A percentile compares a stretch with the other conserved stretches of the same genome.
Conservation (phyloP, 805 yeast species). For the Schwanniomyces vanrijiae region DNA sequence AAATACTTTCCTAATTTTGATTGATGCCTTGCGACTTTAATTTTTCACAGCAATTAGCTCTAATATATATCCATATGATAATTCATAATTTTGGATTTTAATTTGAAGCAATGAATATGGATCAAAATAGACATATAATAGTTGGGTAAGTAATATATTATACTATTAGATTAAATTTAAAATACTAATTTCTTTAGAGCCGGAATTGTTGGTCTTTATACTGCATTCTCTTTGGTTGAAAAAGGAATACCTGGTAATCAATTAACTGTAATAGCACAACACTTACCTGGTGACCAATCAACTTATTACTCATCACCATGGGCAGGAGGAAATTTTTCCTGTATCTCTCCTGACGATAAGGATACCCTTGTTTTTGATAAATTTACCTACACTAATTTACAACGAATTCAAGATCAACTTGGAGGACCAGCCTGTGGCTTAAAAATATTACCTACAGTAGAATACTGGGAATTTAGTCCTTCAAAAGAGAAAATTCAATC, state of each 20-base stretch:
- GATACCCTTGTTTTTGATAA: conserved; percentile 49
- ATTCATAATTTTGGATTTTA: neutral
- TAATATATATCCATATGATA: neutral
- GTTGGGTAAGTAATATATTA: neutral
- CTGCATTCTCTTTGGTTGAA: conserved; percentile 3
- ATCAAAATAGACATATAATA: neutral
- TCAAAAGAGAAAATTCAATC: conserved; percentile 47
- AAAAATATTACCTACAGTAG: conserved; percentile 54
- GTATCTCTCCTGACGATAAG: conserved; percentile 57
- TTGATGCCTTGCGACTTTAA: neutral
- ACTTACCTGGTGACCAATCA: conserved; percentile 77
- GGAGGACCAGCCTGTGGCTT: conserved; percentile 58
- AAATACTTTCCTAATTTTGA: neutral
- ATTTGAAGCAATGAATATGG: neutral
- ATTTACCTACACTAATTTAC: conserved; percentile 53
- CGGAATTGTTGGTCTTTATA: conserved; percentile 7
- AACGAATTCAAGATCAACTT: conserved; percentile 40
- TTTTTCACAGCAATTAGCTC: neutral
- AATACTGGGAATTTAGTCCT: conserved; percentile 52
- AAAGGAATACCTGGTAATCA: conserved; percentile 14
- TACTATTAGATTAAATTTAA: neutral
- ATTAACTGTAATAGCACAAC: conserved; percentile 62
- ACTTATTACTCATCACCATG: conserved; percentile 76
- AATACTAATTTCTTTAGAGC: neutral
- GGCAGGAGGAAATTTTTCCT: conserved; percentile 51